Evolutionary conservation across 768 basidiomycete genomes (phyloP).

Genomic region (Lyophyllum decastes): DNA sequence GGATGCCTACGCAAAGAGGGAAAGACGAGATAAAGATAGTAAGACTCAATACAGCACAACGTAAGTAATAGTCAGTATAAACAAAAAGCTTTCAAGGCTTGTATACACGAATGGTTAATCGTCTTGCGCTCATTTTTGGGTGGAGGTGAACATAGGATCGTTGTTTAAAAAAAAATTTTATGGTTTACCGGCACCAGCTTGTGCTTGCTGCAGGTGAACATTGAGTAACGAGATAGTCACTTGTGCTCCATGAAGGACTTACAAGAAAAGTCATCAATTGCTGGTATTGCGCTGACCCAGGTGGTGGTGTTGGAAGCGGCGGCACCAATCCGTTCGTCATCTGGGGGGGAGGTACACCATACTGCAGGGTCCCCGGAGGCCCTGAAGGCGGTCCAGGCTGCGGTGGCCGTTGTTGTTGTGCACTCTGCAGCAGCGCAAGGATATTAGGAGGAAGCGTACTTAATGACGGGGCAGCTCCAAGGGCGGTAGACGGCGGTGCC

Average conservation of each 20-base stretch:
- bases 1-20: not conserved
- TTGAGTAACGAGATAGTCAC: not conserved
- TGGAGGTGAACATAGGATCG: not conserved
- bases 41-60: not conserved
- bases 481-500: conserved; percentile 30
- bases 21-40: conserved; percentile 4
- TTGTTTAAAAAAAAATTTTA: not conserved
- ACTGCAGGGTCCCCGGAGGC: conserved; percentile 24
- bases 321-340: conserved; percentile 41
- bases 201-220: conserved; percentile 30
- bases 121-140: not conserved
- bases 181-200: conserved; percentile 20
- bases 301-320: conserved; percentile 35
- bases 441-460: conserved; percentile 65
- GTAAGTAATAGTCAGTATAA: not conserved
- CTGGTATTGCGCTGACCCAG: conserved; percentile 51
- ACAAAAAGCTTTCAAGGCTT: not conserved
- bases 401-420: conserved; percentile 45
- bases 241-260: conserved; percentile 21
- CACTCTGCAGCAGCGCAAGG: conserved; percentile 60
- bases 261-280: conserved; percentile 74
- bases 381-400: conserved; percentile 29
- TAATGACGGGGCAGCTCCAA: conserved; percentile 36
- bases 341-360: conserved; percentile 39
- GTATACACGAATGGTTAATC: conserved; percentile 5